Evolutionary conservation across 257 asterid species (phyloP), one percentile per base, ranked within the genome.

Genomic region (Penstemon eatonii): DNA sequence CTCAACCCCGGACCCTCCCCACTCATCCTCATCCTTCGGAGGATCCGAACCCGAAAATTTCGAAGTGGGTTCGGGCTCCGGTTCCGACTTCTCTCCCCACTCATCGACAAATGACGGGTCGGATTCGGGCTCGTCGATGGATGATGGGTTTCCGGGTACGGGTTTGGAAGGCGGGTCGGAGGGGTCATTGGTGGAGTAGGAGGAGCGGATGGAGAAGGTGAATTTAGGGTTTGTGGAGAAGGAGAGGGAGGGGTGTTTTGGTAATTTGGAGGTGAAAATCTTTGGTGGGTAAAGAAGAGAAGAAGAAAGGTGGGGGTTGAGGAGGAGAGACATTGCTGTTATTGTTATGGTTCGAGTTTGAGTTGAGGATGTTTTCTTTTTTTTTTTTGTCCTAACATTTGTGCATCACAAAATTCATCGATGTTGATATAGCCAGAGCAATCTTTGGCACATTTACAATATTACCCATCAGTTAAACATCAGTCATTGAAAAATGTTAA

Each of bases 31-130:
- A 67, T 69, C 56, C 67, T 25, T 67, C 12, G 95, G 85, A 67
- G 98, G 95, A 68, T 86, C 97, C 67, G 88, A 45, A 46, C 38
- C 89, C 6, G 89, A 59, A 70, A 85, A 75, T 60, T 53, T 81
- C 56, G 87, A 67, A 0, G 53, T 4, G 3, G 95, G 85, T 18
- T 84, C 85, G 25, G 88, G 80, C 41, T 88, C 94, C 0, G 88
- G 83, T 37, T 68, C 90, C 18, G 96, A 13, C 49, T 86, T 85
- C 63, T 93, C 97, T 0, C 95, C 98, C 97, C 93, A 90, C 76
- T 90, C 98, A 59, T 92, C 98, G 0, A 60, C 79, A 42, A 74
- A 18, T 3, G 73, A 39, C 2, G 87, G 83, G 4, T 80, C 85
- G 25, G 88, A 79, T 38, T 88, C 94, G 0, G 88, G 83, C 40